Evolutionary conservation across 2,329 filamentous ascomycete genomes (phyloP).

Genomic region (Neofusicoccum cordaticola): DNA sequence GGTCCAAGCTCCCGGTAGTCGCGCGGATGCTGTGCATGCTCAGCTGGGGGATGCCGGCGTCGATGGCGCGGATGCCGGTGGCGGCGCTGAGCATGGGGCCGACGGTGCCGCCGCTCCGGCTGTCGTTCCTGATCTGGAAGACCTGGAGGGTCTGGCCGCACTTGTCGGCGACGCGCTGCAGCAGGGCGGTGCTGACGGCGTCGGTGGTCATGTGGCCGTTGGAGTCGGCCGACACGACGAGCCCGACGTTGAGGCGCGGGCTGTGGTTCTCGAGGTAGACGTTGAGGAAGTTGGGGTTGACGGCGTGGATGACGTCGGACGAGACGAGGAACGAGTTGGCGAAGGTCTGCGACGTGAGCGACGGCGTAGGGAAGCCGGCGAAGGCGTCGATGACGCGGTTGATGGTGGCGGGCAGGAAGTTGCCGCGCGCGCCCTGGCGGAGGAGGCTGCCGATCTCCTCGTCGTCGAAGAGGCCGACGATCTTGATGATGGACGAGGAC

Average conservation of each 20-base stretch:
- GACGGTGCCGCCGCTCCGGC: conserved; percentile 86
- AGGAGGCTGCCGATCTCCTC: conserved; percentile 93
- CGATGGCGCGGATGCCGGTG: conserved; percentile 78
- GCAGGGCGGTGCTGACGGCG: conserved; percentile 74
- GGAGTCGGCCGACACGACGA: conserved; percentile 74
- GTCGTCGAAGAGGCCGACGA: conserved; percentile 93
- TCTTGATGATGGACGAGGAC: conserved; percentile 70
- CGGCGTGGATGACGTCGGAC: conserved; percentile 89
- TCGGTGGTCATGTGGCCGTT: conserved; percentile 98
- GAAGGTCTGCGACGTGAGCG: conserved; percentile 74
- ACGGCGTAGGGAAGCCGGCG: conserved; percentile 47
- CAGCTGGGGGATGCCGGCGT: conserved; percentile 85
- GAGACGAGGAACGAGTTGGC: conserved; percentile 90
- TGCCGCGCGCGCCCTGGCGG: conserved; percentile 83
- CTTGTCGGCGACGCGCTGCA: conserved; percentile 75
- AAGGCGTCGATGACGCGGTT: conserved; percentile 77
- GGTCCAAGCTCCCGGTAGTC: conserved; percentile 81
- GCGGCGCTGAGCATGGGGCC: conserved; percentile 81
- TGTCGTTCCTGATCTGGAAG: conserved; percentile 95
- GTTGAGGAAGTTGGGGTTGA: conserved; percentile 87
- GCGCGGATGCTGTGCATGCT: conserved; percentile 93
- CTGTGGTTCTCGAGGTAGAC: conserved; percentile 83
- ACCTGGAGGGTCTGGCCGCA: conserved; percentile 70
- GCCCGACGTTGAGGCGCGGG: conserved; percentile 83
- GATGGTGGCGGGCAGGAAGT: conserved; percentile 79